Evolutionary conservation across 1,284 basidiomycete genomes (phyloP).

Genomic region (Hymenochaete sp.): DNA sequence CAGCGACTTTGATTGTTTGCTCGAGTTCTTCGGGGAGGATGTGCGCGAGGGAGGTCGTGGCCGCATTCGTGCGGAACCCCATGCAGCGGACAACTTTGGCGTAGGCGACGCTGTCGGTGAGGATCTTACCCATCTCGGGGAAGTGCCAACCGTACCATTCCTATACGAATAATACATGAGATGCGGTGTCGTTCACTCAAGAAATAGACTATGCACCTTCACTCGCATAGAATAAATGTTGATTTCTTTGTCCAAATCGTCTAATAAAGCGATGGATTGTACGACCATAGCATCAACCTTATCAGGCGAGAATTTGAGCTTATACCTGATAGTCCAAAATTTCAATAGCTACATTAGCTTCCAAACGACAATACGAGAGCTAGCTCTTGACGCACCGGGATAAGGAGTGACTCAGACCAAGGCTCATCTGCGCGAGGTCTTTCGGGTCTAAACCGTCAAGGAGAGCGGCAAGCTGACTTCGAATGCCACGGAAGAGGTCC

Average conservation of each 20-base stretch:
- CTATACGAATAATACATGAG: conserved; percentile 32
- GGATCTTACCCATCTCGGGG: conserved; percentile 98
- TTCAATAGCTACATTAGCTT: background rate
- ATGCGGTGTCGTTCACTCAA: background rate
- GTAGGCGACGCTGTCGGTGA: conserved; percentile 94
- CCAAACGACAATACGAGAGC: conserved; percentile 6
- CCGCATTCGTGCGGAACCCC: conserved; percentile 93
- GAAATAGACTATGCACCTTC: conserved; percentile 50
- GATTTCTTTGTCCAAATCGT: conserved; percentile 99
- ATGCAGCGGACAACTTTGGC: conserved; percentile 85
- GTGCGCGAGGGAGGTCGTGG: conserved; percentile 76
- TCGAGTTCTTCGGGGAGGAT: conserved; percentile 95
- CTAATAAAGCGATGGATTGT: conserved; percentile 96
- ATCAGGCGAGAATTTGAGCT: conserved; percentile 98
- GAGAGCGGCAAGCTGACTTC: conserved; percentile 79
- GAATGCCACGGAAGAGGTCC: conserved; percentile 95
- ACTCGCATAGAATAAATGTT: conserved; percentile 99
- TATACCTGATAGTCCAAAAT: conserved; percentile 58
- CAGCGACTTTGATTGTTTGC: conserved; percentile 83
- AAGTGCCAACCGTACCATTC: conserved; percentile 99
- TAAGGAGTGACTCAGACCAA: conserved; percentile 94
- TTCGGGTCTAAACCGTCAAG: conserved; percentile 90
- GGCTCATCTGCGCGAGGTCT: conserved; percentile 94
- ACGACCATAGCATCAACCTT: conserved; percentile 99
- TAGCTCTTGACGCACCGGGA: conserved; percentile 52